Base-by-base conservation (phyloP, 768 basidiomycete genomes). In the Amanita inopinata region DNA sequence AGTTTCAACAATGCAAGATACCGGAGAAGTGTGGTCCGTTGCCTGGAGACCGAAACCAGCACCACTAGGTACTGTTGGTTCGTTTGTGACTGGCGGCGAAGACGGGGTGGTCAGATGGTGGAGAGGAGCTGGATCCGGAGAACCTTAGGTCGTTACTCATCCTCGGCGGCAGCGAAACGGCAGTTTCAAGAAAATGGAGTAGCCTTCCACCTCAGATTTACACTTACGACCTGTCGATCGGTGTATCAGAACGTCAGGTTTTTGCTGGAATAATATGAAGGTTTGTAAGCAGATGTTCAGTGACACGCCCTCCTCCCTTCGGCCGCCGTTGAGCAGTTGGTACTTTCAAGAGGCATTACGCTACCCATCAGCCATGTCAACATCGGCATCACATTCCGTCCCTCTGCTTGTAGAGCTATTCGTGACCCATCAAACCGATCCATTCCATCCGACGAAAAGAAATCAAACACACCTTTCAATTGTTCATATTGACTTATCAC, bases 11-110 rank as follows among this genome's bases (percentile, higher is more conserved):
- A 67, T 83, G 4, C 76, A 83, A 55, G 86, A 89, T 41, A 74
- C 74, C 1, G 81, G 81, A 15, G 86, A 89, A 52, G 83, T 91
- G 1, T 91, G 88, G 88, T 69, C 76, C 10, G 83, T 89, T 1
- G 77, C 82, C 4, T 90, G 88, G 87, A 66, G 78, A 27, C 84
- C 83, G 4, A 74, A 69, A 52, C 67, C 74, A 12, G 61, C 82
- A 2, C 65, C 71, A 1, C 54, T 62, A 6, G 76, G 74, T 0
- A 67, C 68, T 1, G 71, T 77, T 2, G 78, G 80, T 15, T 76
- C 77, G 2, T 89, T 84, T 54, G 75, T 85, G 17, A 82, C 66
- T 43, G 84, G 82, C 12, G 83, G 83, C 2, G 80, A 86, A 49
- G 84, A 87, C 43, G 87, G 85, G 0, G 51, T 67, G 1, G 78